Evolutionary conservation across 31 red algal species (phyloP).

Genomic region (Odonthalia washingtoniensis): DNA sequence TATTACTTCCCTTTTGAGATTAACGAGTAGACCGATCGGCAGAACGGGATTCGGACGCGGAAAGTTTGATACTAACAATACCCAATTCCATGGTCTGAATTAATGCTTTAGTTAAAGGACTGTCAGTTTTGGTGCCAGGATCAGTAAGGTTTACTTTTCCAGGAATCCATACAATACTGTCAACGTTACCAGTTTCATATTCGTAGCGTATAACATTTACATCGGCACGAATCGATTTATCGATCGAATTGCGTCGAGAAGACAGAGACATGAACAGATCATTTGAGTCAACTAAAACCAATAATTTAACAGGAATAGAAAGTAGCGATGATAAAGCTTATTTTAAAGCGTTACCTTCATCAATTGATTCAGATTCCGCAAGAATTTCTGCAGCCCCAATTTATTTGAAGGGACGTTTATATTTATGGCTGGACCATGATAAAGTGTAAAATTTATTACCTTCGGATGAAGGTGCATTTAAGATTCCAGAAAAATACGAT

Average conservation of each 20-base stretch:
- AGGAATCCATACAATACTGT: constrained; percentile 1
- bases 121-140: not conserved
- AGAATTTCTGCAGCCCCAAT: constrained; percentile 22
- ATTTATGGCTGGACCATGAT: constrained; percentile 14
- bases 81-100: no score
- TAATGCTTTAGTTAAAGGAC: no score
- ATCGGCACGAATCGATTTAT: no score
- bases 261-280: not conserved
- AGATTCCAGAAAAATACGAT: not conserved
- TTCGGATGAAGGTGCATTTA: not conserved
- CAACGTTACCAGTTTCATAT: constrained; percentile 22
- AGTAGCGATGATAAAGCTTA: not conserved
- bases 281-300: constrained; percentile 12
- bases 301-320: not conserved
- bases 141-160: constrained; percentile 5
- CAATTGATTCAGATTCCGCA: constrained; percentile 13
- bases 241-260: not conserved
- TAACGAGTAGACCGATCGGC: no score
- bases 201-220: constrained; percentile 45
- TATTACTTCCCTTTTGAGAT: no score
- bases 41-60: no score
- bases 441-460: not conserved
- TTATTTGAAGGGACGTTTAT: not conserved
- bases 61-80: no score
- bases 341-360: constrained; percentile 13